These are phyloP conservation scores for Cryptococcus sp. DNA, from an alignment of 1,284 basidiomycete species.

Conservation along the genomic window DNA sequence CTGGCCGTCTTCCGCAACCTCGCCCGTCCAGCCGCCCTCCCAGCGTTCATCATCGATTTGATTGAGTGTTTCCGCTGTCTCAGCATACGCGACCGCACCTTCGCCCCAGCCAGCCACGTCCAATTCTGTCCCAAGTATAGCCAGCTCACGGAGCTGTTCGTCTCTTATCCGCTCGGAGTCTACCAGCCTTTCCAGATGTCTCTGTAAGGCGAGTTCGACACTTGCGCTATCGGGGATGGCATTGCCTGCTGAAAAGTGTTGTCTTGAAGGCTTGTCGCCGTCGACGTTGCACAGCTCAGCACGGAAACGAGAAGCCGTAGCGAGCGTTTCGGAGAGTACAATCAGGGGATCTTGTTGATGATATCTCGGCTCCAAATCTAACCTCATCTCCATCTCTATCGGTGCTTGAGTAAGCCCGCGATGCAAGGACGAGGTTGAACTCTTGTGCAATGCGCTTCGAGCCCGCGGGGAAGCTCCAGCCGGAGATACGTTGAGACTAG, in stretches of 20 bases:
- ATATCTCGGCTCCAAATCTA: no score
- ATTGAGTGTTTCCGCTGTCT: background rate
- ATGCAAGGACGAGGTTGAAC: no score
- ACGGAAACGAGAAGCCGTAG: background rate
- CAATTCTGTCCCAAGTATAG: constrained; percentile 1
- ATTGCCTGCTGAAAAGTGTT: background rate
- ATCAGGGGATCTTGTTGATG: no score
- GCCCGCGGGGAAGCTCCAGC: no score
- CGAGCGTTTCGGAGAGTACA: background rate
- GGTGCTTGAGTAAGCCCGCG: no score
- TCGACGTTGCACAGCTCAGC: background rate
- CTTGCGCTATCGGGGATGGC: background rate
- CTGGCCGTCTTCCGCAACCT: background rate
- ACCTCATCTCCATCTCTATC: no score
- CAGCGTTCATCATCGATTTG: background rate
- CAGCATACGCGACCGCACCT: background rate
- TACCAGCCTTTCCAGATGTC: constrained; percentile 12
- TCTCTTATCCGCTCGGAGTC: constrained; percentile 12
- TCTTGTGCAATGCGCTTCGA: no score
- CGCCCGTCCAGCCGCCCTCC: background rate
- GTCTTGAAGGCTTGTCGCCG: no score
- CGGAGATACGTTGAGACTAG: no score
- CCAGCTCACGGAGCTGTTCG: constrained; percentile 9
- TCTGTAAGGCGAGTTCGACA: constrained; percentile 5
- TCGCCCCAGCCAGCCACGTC: constrained; percentile 2